These are phyloP conservation scores for Hypoxylon sp. DNA, from an alignment of 2,329 filamentous ascomycete genomes.

Conservation along the genomic window DNA sequence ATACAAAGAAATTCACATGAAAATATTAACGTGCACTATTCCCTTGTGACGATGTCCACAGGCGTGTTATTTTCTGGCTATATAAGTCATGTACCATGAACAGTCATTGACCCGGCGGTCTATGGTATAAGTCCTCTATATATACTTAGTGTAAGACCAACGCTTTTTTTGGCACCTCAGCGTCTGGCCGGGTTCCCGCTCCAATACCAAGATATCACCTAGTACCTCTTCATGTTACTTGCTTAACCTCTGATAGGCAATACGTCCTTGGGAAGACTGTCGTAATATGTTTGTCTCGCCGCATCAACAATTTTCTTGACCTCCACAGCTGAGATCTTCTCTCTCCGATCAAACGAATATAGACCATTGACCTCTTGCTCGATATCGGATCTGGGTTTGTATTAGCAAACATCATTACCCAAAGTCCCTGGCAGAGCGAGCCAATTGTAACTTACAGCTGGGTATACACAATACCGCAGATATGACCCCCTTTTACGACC, in stretches of 20 bases:
- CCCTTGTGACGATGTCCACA: too few species aligned
- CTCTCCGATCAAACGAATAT: constrained; percentile 70
- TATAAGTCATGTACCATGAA: too few species aligned
- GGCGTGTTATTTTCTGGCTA: too few species aligned
- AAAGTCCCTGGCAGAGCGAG: not conserved
- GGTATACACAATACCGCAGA: constrained; percentile 74
- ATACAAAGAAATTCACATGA: too few species aligned
- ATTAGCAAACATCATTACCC: not conserved
- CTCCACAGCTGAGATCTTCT: constrained; percentile 68
- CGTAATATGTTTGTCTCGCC: constrained; percentile 61
- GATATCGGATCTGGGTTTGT: constrained; percentile 62
- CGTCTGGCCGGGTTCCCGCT: not conserved
- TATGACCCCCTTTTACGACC: constrained; percentile 66
- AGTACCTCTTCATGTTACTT: not conserved
- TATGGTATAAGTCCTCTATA: too few species aligned
- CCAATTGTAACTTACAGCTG: constrained; percentile 63
- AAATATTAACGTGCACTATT: too few species aligned
- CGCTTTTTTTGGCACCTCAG: not conserved
- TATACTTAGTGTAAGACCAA: too few species aligned
- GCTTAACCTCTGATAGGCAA: not conserved
- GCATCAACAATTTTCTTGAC: constrained; percentile 70
- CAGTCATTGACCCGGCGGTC: too few species aligned
- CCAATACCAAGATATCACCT: not conserved
- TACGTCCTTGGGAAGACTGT: constrained; percentile 38
- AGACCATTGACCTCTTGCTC: constrained; percentile 77